Base-by-base conservation (phyloP, 2,329 filamentous ascomycete genomes). In the Periconia sp. region DNA sequence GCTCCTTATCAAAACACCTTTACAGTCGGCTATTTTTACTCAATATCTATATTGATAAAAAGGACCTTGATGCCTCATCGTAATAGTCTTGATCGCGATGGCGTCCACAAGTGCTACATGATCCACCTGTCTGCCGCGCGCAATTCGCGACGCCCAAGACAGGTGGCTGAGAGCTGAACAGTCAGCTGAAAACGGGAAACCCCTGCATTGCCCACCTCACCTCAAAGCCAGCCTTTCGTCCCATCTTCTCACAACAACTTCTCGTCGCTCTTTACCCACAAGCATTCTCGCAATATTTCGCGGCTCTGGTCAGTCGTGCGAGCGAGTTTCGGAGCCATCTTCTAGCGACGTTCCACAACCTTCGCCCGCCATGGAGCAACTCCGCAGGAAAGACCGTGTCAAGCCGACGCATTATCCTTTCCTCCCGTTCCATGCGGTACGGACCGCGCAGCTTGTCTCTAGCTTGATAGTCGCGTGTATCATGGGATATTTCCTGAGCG, bases 401-500 rank as follows among this genome's bases (percentile, higher is more conserved):
- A 65, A 65, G 37, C 74, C 73, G 3, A 73, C 73, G 30, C 59
- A 67, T 17, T 77, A 78, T 49, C 74, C 73, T 18, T 52, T 56
- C 36, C 38, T 76, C 4, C 60, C 66, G 3, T 77, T 77, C 61
- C 74, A 77, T 50, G 52, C 54, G 28, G 56, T 74, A 4, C 71
- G 74, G 31, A 63, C 50, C 42, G 59, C 59, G 12, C 75, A 78
- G 53, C 61, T 76, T 9, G 32, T 75, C 4, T 70, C 73, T 4
- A 70, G 71, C 33, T 40, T 78, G 28, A 69, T 83, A 15, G 80
- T 83, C 41, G 74, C 73, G 4, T 71, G 68, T 21, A 79, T 84
- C 36, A 75, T 83, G 63, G 69, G 69, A 43, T 80, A 77, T 51
- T 84, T 84, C 64, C 74, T 80, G 49, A 77, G 71, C 51, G 76